Evolutionary conservation across 2,329 filamentous ascomycete species (phyloP), one percentile per base, ranked within the genome.

Genomic region (Trichoderma sp.): DNA sequence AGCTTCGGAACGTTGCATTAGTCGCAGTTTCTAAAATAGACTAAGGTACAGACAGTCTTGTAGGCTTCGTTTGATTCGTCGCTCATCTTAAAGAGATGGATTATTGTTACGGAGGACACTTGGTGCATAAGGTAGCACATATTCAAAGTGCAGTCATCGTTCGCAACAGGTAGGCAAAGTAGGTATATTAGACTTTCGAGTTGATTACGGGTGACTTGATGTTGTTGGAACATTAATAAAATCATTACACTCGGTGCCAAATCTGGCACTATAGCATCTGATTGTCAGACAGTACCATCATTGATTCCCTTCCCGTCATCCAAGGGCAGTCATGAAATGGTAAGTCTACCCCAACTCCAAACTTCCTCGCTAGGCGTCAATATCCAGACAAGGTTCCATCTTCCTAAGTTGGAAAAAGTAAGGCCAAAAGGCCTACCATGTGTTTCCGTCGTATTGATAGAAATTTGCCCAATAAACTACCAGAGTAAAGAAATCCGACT

Each of bases 21-120:
- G 58, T 19, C 24, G 58, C 24, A 62, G 50, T 3, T 5, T 52
- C 45, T 51, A 60, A 50, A 15, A 19, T 50, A 50, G 34, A 51
- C n/a, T n/a, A n/a, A n/a, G n/a, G n/a, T n/a, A n/a, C n/a, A n/a
- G n/a, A n/a, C n/a, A n/a, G n/a, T n/a, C n/a, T n/a, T n/a, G n/a
- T n/a, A n/a, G n/a, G n/a, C n/a, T n/a, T n/a, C n/a, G n/a, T n/a
- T n/a, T n/a, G n/a, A 34, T 9, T 10, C n/a, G 30, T 34, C 30
- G 9, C 30, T 10, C 30, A 34, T 10, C 7, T 14, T 14, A 5
- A 39, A 14, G 34, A 39, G 12, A 3, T 39, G 12, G 9, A 14
- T 39, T 14, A 3, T 14, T 14, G 34, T 39, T 39, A 14, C 12
- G 15, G 43, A 45, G n/a, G n/a, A n/a, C n/a, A n/a, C n/a, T n/a